Evolutionary conservation across 306 rosid genomes (phyloP).

Genomic region (Fragaria iinumae): DNA sequence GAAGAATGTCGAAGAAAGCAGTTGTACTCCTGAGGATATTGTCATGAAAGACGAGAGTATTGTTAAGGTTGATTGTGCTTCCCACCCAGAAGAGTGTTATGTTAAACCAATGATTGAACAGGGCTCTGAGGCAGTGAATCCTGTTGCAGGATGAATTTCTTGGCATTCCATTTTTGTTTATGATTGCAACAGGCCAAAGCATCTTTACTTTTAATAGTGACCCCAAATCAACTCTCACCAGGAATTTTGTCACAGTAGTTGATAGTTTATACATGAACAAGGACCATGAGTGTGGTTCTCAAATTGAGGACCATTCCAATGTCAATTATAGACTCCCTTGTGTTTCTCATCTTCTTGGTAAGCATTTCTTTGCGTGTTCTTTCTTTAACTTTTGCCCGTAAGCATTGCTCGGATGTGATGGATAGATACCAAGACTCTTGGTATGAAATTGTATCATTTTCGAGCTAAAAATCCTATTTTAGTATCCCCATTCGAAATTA

Average conservation of each 20-base stretch:
- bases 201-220: not conserved
- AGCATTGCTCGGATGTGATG: not conserved
- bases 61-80: not conserved
- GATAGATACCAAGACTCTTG: not conserved
- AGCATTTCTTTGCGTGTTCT: not conserved
- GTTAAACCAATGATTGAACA: not conserved
- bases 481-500: not conserved
- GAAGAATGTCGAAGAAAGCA: not conserved
- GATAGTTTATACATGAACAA: not conserved
- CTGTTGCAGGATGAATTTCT: not conserved
- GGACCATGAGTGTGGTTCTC: conserved; percentile 9
- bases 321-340: not conserved
- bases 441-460: not conserved
- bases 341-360: not conserved
- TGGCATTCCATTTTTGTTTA: conserved; percentile 12
- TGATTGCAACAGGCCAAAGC: not conserved
- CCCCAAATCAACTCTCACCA: not conserved
- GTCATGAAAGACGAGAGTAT: not conserved
- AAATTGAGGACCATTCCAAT: not conserved
- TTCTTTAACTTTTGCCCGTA: not conserved
- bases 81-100: not conserved
- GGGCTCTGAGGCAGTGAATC: not conserved
- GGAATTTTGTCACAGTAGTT: not conserved
- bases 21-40: not conserved
- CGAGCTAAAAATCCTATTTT: not conserved